A percentile compares a stretch with the other conserved stretches of the same genome.
These are phyloP conservation scores for Sanghuangporus baumii DNA, from an alignment of 1,284 basidiomycete species.

Conservation along the genomic window DNA sequence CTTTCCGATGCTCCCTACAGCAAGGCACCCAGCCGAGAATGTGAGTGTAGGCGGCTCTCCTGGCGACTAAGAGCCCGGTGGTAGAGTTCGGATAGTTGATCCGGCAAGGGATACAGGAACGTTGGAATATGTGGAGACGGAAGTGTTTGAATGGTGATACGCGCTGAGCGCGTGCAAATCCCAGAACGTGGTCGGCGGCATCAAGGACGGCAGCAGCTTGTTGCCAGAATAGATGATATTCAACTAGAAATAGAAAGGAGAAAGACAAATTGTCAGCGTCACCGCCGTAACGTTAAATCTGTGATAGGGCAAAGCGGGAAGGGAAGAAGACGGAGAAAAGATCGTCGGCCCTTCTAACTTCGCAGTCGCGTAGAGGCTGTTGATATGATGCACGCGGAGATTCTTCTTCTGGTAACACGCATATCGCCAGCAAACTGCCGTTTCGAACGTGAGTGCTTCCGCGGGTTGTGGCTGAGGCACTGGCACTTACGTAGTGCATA, in stretches of 20 bases:
- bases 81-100: slow-evolving; percentile 51
- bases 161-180: slow-evolving; percentile 26
- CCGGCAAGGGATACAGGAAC: slow-evolving; percentile 62
- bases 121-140: slow-evolving; percentile 32
- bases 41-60: slow-evolving; percentile 36
- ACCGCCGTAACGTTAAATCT: slow-evolving; percentile 6
- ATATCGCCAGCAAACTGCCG: slow-evolving; percentile 3
- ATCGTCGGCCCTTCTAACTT: neutral
- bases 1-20: slow-evolving; percentile 61
- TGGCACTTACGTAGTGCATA: slow-evolving; percentile 13
- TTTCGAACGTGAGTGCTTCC: neutral
- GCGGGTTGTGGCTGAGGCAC: slow-evolving; percentile 3
- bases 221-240: slow-evolving; percentile 56
- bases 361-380: neutral
- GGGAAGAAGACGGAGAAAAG: slow-evolving; percentile 1
- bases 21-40: slow-evolving; percentile 42
- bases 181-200: slow-evolving; percentile 36
- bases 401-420: neutral
- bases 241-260: slow-evolving; percentile 32
- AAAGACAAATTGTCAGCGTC: slow-evolving; percentile 14
- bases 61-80: slow-evolving; percentile 43
- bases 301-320: slow-evolving; percentile 8
- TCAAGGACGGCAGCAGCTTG: slow-evolving; percentile 49
- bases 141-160: slow-evolving; percentile 39
- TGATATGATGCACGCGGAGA: neutral